Evolutionary conservation across 2,329 filamentous ascomycete genomes (phyloP).

Genomic region (Paracoccidioides lutzii): DNA sequence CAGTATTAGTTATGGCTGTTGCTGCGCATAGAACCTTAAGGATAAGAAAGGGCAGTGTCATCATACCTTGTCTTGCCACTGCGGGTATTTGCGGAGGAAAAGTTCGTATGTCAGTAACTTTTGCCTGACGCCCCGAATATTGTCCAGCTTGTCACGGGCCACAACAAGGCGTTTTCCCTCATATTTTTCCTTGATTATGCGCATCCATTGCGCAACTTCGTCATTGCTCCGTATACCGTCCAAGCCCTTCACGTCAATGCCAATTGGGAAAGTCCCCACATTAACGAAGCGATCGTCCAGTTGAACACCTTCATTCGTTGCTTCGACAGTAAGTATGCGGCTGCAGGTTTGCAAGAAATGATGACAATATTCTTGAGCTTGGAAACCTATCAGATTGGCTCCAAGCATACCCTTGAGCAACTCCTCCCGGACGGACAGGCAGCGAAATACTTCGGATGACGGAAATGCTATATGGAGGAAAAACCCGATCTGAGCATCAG

Average conservation of each 20-base stretch:
- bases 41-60: neutral
- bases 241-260: slow-evolving; percentile 73
- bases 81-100: slow-evolving; percentile 84
- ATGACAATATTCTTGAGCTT: slow-evolving; percentile 82
- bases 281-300: slow-evolving; percentile 89
- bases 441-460: slow-evolving; percentile 90
- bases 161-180: slow-evolving; percentile 82
- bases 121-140: slow-evolving; percentile 81
- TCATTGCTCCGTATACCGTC: slow-evolving; percentile 55
- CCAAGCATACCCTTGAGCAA: slow-evolving; percentile 86
- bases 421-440: slow-evolving; percentile 72
- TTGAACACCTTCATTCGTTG: slow-evolving; percentile 74
- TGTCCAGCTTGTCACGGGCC: slow-evolving; percentile 84
- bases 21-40: neutral
- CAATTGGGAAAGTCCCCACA: slow-evolving; percentile 72
- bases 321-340: slow-evolving; percentile 78
- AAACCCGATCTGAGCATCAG: slow-evolving; percentile 90
- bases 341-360: slow-evolving; percentile 96
- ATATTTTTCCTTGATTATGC: slow-evolving; percentile 70
- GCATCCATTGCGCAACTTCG: slow-evolving; percentile 66
- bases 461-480: slow-evolving; percentile 93
- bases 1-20: neutral
- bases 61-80: slow-evolving; percentile 62
- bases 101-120: slow-evolving; percentile 87
- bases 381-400: slow-evolving; percentile 84